Percentiles rank a stretch among this genome's conserved stretches.
These are phyloP conservation scores for Chrysopogon serrulatus DNA, from an alignment of 176 grass and related monocot genomes.

Conservation along the genomic window DNA sequence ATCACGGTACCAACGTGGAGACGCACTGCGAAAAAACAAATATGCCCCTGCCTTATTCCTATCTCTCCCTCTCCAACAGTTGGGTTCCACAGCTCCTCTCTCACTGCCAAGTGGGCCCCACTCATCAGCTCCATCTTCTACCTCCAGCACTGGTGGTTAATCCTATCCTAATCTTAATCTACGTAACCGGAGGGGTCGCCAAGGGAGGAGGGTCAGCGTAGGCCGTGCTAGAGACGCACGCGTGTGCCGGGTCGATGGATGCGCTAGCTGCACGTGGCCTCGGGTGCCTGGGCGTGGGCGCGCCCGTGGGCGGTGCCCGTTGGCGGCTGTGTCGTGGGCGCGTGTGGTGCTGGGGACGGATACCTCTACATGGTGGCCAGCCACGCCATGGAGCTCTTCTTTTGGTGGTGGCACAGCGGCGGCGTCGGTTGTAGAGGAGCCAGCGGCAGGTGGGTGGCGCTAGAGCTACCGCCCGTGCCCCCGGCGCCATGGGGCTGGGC, in stretches of 20 bases:
- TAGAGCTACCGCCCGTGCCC: slow-evolving; percentile 57
- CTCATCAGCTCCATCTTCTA: too few species aligned
- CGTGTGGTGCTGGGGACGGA: slow-evolving; percentile 51
- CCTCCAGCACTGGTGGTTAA: too few species aligned
- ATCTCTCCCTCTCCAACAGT: too few species aligned
- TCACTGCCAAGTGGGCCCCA: too few species aligned
- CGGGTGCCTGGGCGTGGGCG: slow-evolving; percentile 51
- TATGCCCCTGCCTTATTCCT: too few species aligned
- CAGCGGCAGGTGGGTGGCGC: slow-evolving; percentile 42
- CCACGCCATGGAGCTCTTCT: slow-evolving; percentile 74
- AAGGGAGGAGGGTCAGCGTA: slow-evolving; percentile 32
- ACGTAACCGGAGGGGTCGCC: slow-evolving; percentile 61
- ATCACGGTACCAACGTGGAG: too few species aligned
- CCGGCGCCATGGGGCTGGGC: slow-evolving; percentile 32
- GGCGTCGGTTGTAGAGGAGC: slow-evolving; percentile 2
- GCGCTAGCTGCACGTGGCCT: slow-evolving; percentile 60
- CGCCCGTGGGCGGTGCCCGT: slow-evolving; percentile 50
- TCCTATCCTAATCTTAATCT: too few species aligned
- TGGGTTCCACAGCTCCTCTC: too few species aligned
- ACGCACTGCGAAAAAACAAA: too few species aligned
- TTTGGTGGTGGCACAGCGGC: slow-evolving; percentile 57
- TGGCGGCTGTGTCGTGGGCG: slow-evolving; percentile 72
- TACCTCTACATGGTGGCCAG: slow-evolving; percentile 76
- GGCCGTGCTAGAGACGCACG: slow-evolving; percentile 39
- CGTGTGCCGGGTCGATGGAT: slow-evolving; percentile 72